A percentile compares a stretch with the other conserved stretches of the same genome.
Evolutionary conservation across 192 early-diverging fungal species (phyloP).

Genomic region (Mortierella antarctica): DNA sequence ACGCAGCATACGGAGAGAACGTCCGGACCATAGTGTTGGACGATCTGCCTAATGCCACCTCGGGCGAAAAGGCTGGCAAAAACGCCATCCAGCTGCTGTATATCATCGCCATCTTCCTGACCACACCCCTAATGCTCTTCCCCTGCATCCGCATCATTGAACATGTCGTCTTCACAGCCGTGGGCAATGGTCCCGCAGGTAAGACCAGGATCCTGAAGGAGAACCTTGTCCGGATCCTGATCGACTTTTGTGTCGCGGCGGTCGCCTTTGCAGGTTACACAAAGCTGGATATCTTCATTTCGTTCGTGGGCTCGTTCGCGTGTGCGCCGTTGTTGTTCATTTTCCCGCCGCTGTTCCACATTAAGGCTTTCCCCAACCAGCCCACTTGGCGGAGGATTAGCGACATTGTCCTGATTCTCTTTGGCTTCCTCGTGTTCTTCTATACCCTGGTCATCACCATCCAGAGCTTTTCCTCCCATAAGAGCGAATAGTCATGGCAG

Average conservation of each 20-base stretch:
- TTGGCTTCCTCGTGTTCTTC: conserved; percentile 67
- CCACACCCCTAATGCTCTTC: conserved; percentile 87
- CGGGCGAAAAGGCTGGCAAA: conserved; percentile 58
- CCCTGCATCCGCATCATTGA: conserved; percentile 92
- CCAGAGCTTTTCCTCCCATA: conserved; percentile 23
- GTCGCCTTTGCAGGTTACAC: conserved; percentile 79
- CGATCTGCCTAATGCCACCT: conserved; percentile 68
- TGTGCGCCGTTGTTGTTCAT: conserved; percentile 81
- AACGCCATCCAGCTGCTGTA: conserved; percentile 83
- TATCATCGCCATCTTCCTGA: conserved; percentile 88
- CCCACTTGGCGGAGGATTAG: conserved; percentile 55
- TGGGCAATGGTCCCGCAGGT: conserved; percentile 70
- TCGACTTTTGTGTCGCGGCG: conserved; percentile 70
- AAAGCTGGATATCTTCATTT: conserved; percentile 90
- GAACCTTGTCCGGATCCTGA: conserved; percentile 75
- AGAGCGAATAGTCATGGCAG: not conserved
- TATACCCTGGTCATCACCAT: conserved; percentile 80
- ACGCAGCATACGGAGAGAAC: conserved; percentile 81
- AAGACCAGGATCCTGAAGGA: conserved; percentile 76
- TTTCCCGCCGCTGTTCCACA: conserved; percentile 88
- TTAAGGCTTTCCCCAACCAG: conserved; percentile 59
- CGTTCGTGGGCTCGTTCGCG: conserved; percentile 85
- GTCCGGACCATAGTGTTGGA: conserved; percentile 87
- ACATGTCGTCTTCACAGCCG: conserved; percentile 69
- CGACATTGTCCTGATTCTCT: conserved; percentile 70